Conservation (phyloP, 768 basidiomycete genomes). For the Rhodotorula babjevae region DNA sequence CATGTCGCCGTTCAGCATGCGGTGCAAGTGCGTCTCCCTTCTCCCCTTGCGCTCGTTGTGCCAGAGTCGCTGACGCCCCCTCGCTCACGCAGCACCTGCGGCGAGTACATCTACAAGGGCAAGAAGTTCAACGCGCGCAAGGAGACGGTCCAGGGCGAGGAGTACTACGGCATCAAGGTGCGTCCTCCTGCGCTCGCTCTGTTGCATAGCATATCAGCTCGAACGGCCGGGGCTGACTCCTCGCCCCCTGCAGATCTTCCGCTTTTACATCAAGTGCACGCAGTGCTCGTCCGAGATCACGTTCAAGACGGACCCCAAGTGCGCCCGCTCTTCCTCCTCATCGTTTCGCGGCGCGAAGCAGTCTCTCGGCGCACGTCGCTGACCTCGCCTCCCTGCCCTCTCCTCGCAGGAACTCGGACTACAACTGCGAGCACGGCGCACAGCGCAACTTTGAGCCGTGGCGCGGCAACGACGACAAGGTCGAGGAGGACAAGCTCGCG, state of each 20-base stretch:
- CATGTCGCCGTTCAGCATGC: slow-evolving; percentile 99
- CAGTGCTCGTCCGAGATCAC: slow-evolving; percentile 97
- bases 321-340: slow-evolving; percentile 9
- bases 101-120: slow-evolving; percentile 98
- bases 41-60: not conserved
- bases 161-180: slow-evolving; percentile 97
- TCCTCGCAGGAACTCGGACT: slow-evolving; percentile 71
- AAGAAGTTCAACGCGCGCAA: slow-evolving; percentile 99
- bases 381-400: slow-evolving; percentile 34
- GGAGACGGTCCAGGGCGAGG: slow-evolving; percentile 94
- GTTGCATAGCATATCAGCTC: too few species aligned
- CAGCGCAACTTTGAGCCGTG: slow-evolving; percentile 97
- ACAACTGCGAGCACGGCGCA: slow-evolving; percentile 88
- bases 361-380: not conserved
- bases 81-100: slow-evolving; percentile 71
- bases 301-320: slow-evolving; percentile 96
- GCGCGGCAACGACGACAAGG: slow-evolving; percentile 63
- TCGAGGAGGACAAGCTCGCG: slow-evolving; percentile 75
- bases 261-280: slow-evolving; percentile 56
- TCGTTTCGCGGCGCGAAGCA: too few species aligned
- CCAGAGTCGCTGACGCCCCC: not conserved
- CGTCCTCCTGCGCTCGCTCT: too few species aligned
- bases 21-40: slow-evolving; percentile 50
- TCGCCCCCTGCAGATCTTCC: slow-evolving; percentile 43
- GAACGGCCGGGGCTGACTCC: too few species aligned